These are phyloP conservation scores for Ogataea ramenticola DNA, from an alignment of 805 yeast species.

Conservation along the genomic window DNA sequence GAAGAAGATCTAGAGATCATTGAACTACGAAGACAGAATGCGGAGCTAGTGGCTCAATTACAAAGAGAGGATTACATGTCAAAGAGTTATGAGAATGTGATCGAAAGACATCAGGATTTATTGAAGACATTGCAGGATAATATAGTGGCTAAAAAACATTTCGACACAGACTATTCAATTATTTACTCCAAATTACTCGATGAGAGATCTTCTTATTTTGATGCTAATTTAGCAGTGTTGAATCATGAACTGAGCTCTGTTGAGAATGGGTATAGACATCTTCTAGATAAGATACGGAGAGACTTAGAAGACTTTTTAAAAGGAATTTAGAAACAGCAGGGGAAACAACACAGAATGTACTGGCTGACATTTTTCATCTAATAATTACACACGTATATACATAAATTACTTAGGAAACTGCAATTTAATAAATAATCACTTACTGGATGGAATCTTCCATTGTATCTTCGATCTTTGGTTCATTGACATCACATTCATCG, in stretches of 20 bases:
- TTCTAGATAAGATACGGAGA: not conserved
- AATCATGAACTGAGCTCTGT: conserved; percentile 4
- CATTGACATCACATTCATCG: too few relatives aligned
- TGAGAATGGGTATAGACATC: conserved; percentile 4
- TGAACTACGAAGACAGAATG: conserved; percentile 18
- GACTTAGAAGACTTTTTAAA: too few relatives aligned
- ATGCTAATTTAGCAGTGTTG: conserved; percentile 7
- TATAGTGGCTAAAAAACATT: conserved; percentile 9
- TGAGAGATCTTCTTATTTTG: conserved; percentile 9
- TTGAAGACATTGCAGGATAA: conserved; percentile 14
- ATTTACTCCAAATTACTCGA: conserved; percentile 9
- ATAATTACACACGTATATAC: too few relatives aligned
- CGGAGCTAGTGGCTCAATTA: conserved; percentile 19
- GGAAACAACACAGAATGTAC: too few relatives aligned
- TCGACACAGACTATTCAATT: conserved; percentile 13
- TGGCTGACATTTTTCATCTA: too few relatives aligned
- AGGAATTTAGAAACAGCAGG: too few relatives aligned
- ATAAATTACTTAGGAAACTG: too few relatives aligned
- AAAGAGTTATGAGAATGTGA: conserved; percentile 17
- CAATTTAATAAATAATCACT: too few relatives aligned
- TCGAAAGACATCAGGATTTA: conserved; percentile 22
- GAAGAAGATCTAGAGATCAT: conserved; percentile 11
- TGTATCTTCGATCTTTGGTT: too few relatives aligned
- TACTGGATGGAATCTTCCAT: too few relatives aligned
- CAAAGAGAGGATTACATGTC: conserved; percentile 27